phyloP scores from a whole-genome alignment of 805 yeast species.

The Saturnispora bothae region DNA sequence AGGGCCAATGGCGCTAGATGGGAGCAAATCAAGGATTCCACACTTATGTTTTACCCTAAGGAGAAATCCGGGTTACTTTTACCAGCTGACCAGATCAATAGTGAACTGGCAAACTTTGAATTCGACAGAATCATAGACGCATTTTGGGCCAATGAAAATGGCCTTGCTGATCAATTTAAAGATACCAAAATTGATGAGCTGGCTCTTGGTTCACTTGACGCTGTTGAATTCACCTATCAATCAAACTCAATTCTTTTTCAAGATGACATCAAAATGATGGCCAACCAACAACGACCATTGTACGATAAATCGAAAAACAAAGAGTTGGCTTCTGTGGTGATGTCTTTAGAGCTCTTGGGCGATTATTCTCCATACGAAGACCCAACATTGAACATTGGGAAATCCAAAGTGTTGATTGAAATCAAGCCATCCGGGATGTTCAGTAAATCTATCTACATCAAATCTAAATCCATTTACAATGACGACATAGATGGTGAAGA shows the following conservation, averaged over 20 bases:
- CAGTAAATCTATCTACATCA: conserved; percentile 17
- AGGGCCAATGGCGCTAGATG: conserved; percentile 16
- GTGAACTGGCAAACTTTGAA: conserved; percentile 23
- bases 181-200: conserved; percentile 16
- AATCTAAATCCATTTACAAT: conserved; percentile 17
- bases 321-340: conserved; percentile 20
- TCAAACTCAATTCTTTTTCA: conserved; percentile 16
- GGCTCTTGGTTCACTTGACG: conserved; percentile 24
- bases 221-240: conserved; percentile 18
- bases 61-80: conserved; percentile 12
- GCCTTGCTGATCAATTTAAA: conserved; percentile 20
- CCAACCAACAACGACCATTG: conserved; percentile 21
- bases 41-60: conserved; percentile 18
- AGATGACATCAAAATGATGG: conserved; percentile 19
- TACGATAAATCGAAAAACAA: conserved; percentile 18
- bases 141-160: conserved; percentile 23
- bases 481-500: conserved; percentile 1
- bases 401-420: conserved; percentile 20
- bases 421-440: conserved; percentile 17
- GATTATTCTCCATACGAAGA: conserved; percentile 11
- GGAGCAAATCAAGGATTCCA: conserved; percentile 19
- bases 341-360: conserved; percentile 17
- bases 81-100: conserved; percentile 22
- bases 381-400: conserved; percentile 19
- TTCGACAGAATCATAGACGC: conserved; percentile 24